Conservation (phyloP, 768 basidiomycete genomes). For the Serendipita vermifera region DNA sequence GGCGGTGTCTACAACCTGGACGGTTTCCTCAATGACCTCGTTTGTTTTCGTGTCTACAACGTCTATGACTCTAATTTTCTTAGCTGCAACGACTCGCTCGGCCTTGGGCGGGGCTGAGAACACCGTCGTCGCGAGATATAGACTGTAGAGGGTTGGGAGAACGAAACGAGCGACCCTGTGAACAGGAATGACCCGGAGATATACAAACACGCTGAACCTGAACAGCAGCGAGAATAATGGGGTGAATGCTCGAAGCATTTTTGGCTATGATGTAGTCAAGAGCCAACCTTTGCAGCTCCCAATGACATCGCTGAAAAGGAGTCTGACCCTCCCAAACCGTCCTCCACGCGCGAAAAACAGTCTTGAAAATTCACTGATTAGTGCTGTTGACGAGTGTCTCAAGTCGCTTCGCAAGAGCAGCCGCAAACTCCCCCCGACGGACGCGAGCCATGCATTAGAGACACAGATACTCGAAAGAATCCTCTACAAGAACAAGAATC, state of each 20-base stretch:
- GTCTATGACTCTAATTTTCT: not conserved
- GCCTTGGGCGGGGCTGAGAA: not conserved
- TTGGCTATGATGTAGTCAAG: not conserved
- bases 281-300: not conserved
- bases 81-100: not conserved
- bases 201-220: not conserved
- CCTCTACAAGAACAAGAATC: constrained; percentile 7
- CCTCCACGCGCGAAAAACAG: not conserved
- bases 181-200: constrained; percentile 2
- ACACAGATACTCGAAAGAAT: not conserved
- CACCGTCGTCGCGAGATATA: not conserved
- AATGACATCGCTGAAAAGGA: too few relatives aligned
- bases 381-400: not conserved
- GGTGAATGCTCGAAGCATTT: not conserved
- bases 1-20: constrained; percentile 7
- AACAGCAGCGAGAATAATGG: constrained; percentile 4
- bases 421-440: not conserved
- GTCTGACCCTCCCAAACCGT: not conserved
- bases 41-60: not conserved
- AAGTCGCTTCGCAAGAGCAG: not conserved
- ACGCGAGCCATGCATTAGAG: not conserved
- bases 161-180: not conserved
- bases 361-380: not conserved
- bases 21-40: not conserved
- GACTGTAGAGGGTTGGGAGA: not conserved